Base-by-base conservation (phyloP, 106 monocot genomes). In the Platanthera guangdongensis region DNA sequence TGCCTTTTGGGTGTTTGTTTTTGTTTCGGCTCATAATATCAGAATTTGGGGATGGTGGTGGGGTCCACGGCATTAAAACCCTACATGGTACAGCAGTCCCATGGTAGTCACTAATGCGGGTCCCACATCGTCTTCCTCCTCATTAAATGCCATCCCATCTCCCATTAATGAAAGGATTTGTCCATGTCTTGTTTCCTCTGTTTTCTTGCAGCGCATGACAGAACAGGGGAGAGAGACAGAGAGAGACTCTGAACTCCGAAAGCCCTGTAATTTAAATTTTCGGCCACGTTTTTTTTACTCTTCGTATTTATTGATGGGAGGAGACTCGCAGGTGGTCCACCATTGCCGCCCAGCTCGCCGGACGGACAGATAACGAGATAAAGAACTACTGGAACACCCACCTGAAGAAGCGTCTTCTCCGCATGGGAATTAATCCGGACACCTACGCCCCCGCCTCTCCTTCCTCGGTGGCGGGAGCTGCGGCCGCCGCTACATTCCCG, bases 301-400 rank as follows among this genome's bases (percentile, higher is more conserved):
- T 3, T 2, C 39, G 39, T 39, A 39, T 68, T 68, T 30, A 68
- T 6, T 72, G 48, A 14, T 7, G 8, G 16, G 15, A 3, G 14
- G 6, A 5, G 28, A 6, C 30, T n/a, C 10, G 30, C 79, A 92
- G 92, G 81, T 92, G 92, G 89, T 92, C 92, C 32, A 85, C 89
- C 14, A 89, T 92, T n/a, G 92, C 89, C 0, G 87, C 89, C 8
- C 92, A 92, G 52, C 77, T 92, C 22, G 87, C 92, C 0, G 92
- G 92, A 1, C 51, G 92, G 30, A 92, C 92, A 1, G 92, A 92
- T 75, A 89, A 92, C 79, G 92, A 92, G 87, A 87, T 92, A 70
- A 92, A 92, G 77, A 92, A 92, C 81, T 89, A 85, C 86, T 92
- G 92, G 92, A 92, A 92, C 86, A 87, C 92, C 47, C 87, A 92